These are phyloP conservation scores for Mycothermus thermophilus DNA, from an alignment of 495 filamentous ascomycete genomes.

Conservation along the genomic window DNA sequence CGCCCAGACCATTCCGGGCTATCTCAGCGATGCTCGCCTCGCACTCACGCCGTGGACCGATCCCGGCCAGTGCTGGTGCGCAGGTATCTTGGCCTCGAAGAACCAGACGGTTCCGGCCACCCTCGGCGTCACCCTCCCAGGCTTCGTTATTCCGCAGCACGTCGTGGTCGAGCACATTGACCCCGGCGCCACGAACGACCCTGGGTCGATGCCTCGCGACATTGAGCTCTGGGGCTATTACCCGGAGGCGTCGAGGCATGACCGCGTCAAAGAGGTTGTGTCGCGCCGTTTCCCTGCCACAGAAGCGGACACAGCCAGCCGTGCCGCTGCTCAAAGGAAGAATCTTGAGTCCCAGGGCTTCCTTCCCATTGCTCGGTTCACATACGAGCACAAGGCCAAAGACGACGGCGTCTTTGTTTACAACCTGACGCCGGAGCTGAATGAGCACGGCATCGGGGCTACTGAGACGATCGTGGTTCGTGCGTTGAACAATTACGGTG, in stretches of 20 bases:
- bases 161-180: slow-evolving; percentile 52
- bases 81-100: slow-evolving; percentile 18
- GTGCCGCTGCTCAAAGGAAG: too few species aligned
- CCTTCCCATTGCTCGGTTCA: slow-evolving; percentile 37
- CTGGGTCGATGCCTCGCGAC: slow-evolving; percentile 40
- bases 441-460: slow-evolving; percentile 14
- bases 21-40: slow-evolving; percentile 11
- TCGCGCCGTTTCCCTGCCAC: slow-evolving; percentile 14
- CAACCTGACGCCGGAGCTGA: slow-evolving; percentile 29
- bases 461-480: slow-evolving; percentile 35
- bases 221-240: slow-evolving; percentile 47
- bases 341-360: slow-evolving; percentile 19
- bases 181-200: slow-evolving; percentile 36
- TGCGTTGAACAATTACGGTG: slow-evolving; percentile 40
- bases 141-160: slow-evolving; percentile 37
- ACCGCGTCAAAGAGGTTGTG: slow-evolving; percentile 20
- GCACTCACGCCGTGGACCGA: slow-evolving; percentile 47
- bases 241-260: slow-evolving; percentile 17
- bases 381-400: slow-evolving; percentile 31
- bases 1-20: slow-evolving; percentile 14
- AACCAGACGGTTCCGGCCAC: slow-evolving; percentile 18
- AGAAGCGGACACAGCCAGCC: too few species aligned
- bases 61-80: slow-evolving; percentile 56
- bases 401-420: slow-evolving; percentile 38
- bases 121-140: slow-evolving; percentile 34